Evolutionary conservation across 108 stramenopile species (phyloP).

Genomic region (Nitzschia putrida): DNA sequence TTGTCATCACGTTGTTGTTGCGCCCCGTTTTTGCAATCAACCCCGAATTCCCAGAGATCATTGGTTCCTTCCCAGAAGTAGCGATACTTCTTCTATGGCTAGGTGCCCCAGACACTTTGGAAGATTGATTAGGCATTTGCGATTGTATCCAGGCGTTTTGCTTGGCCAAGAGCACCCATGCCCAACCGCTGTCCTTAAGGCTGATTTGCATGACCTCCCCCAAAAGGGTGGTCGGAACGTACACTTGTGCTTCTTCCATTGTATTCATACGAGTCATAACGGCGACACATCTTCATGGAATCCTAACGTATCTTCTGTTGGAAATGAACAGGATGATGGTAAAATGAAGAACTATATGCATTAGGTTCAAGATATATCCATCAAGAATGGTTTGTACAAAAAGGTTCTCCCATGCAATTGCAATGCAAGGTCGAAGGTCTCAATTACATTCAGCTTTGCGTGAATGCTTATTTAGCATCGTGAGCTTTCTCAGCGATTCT

Average conservation of each 20-base stretch:
- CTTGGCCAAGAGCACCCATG: constrained; percentile 10
- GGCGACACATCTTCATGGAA: constrained; percentile 37
- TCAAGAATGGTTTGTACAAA: neutral
- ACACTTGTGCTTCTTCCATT: constrained; percentile 48
- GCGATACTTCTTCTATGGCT: constrained; percentile 23
- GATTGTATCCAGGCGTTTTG: constrained; percentile 42
- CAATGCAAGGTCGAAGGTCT: neutral
- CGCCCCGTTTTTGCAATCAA: too few species aligned
- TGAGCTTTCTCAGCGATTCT: neutral
- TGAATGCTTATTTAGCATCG: too few species aligned
- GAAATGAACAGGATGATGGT: too few species aligned
- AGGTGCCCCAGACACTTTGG: constrained; percentile 51
- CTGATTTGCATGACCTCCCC: constrained; percentile 48
- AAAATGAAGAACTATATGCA: neutral
- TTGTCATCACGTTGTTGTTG: too few species aligned
- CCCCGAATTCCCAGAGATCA: constrained; percentile 26
- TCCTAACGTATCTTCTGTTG: too few species aligned
- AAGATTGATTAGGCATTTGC: constrained; percentile 22
- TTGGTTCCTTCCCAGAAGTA: constrained; percentile 15
- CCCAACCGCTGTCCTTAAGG: constrained; percentile 55
- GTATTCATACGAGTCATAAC: constrained; percentile 64
- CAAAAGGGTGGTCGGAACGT: constrained; percentile 40
- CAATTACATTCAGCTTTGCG: neutral
- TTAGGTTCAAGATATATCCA: neutral
- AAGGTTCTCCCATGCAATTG: neutral